phyloP scores from a whole-genome alignment of 2,329 filamentous ascomycete genomes.

The Chaetomiaceae sp. region DNA sequence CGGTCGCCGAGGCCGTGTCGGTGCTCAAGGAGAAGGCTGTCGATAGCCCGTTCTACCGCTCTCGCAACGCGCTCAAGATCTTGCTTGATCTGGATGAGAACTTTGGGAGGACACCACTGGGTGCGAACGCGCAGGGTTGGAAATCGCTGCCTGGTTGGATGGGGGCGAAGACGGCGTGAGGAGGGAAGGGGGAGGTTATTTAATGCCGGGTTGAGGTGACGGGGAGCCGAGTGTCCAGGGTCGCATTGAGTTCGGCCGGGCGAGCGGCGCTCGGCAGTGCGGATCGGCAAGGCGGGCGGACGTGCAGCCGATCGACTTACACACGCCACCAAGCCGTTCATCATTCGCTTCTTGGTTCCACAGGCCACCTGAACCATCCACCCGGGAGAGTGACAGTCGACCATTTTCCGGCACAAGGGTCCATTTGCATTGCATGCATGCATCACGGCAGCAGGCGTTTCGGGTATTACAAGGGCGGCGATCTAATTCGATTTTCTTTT shows the following conservation, averaged over 20 bases:
- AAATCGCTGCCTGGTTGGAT: constrained; percentile 49
- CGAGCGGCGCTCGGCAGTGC: constrained; percentile 9
- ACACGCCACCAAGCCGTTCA: background rate
- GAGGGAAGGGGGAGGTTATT: background rate
- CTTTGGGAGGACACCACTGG: constrained; percentile 71
- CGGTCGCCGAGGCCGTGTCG: constrained; percentile 59
- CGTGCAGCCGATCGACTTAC: background rate
- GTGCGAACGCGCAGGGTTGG: constrained; percentile 47
- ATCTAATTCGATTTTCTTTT: background rate
- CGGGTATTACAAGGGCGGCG: background rate
- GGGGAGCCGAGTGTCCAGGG: background rate
- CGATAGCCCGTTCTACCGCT: constrained; percentile 53
- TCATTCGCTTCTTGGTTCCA: background rate
- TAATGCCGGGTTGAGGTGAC: background rate
- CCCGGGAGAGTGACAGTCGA: background rate
- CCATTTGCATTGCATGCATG: constrained; percentile 16
- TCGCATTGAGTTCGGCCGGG: constrained; percentile 8
- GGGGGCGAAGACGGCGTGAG: constrained; percentile 26
- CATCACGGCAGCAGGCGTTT: constrained; percentile 16
- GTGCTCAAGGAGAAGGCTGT: constrained; percentile 58
- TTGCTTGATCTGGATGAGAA: constrained; percentile 92
- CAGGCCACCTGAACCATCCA: background rate
- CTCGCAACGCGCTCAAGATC: constrained; percentile 89
- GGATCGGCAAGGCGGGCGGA: constrained; percentile 7
- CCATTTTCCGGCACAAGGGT: background rate